Evolutionary conservation across 2,329 filamentous ascomycete genomes (phyloP), one percentile per base, ranked within the genome.

Genomic region (Colletotrichum cuscutae): DNA sequence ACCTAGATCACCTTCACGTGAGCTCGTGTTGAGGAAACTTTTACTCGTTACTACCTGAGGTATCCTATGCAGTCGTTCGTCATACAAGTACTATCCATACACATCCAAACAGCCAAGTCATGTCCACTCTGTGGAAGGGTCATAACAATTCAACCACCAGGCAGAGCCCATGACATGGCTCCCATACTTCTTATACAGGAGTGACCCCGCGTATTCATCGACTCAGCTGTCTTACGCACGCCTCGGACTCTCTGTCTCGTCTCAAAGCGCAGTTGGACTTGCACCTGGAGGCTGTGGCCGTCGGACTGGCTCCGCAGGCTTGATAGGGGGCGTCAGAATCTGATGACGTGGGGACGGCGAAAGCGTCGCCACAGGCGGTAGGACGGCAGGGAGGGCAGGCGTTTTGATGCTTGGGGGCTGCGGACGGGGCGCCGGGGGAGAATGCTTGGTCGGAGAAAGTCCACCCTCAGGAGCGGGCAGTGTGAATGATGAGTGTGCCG

Each of bases 251-350:
- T 15, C 32, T 7, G 15, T 15, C 19, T n/a, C 15, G 26, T 8
- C 24, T 65, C 56, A 71, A 5, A 57, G 24, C 9, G 54, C 56
- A n/a, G 37, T 42, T 11, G 66, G 35, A 13, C 32, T 65, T 54
- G 68, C 22, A 26, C 63, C 59, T 49, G 72, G 54, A 12, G 65
- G 53, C 15, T 65, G 74, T 22, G 59, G 60, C 26, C 68, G 62
- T 28, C 72, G 72, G 24, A 62, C 19, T 35, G 74, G 78, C 62
- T 85, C 83, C 4, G 80, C 75, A 53, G 85, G 83, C 82, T 93
- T 91, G 75, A 89, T 84, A 2, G 90, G 91, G 28, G 91, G 90
- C 19, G 88, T 90, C 63, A 91, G 79, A 70, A 90, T 90, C 75
- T 89, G 87, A 69, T 87, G 84, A 15, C 85, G 86, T 2, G 88